These are phyloP conservation scores for Amesomyces nigricolor DNA, from an alignment of 2,329 filamentous ascomycete genomes.

Conservation along the genomic window DNA sequence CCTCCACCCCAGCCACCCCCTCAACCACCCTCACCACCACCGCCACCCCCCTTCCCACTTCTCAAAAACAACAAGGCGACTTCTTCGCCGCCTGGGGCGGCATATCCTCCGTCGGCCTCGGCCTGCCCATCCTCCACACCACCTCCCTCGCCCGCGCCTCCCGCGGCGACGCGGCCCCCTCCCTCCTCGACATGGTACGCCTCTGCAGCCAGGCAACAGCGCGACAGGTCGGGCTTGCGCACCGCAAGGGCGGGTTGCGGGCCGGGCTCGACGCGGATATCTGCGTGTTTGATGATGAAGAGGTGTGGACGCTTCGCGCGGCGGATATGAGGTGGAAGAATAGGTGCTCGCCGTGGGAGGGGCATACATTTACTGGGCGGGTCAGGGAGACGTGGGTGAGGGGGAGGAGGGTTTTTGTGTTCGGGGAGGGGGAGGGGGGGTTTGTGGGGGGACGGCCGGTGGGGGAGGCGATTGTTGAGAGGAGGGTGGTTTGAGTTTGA, in stretches of 20 bases:
- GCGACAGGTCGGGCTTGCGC: slow-evolving; percentile 75
- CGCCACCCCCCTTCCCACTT: slow-evolving; percentile 6
- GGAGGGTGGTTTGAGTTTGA: slow-evolving; percentile 38
- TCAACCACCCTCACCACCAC: neutral
- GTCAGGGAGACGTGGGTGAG: slow-evolving; percentile 83
- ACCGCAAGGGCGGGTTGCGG: slow-evolving; percentile 73
- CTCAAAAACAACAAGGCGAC: slow-evolving; percentile 53
- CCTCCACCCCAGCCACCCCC: neutral
- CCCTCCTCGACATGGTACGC: slow-evolving; percentile 72
- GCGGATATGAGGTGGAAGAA: slow-evolving; percentile 93
- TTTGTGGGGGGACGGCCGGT: slow-evolving; percentile 45
- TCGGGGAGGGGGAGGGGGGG: slow-evolving; percentile 49
- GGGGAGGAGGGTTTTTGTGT: slow-evolving; percentile 66
- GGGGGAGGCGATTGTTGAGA: slow-evolving; percentile 56
- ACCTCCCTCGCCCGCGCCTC: slow-evolving; percentile 59
- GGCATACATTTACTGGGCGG: slow-evolving; percentile 68
- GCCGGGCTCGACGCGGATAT: slow-evolving; percentile 86
- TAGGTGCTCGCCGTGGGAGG: slow-evolving; percentile 86
- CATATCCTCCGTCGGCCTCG: slow-evolving; percentile 88
- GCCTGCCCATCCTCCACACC: slow-evolving; percentile 84
- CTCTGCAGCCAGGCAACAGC: slow-evolving; percentile 86
- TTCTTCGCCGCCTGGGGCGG: slow-evolving; percentile 97
- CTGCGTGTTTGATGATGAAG: slow-evolving; percentile 84
- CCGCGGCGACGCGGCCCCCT: slow-evolving; percentile 37
- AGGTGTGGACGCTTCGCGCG: slow-evolving; percentile 65